These are phyloP conservation scores for Chenopodium berlandieri DNA, from an alignment of 148 eudicot species.

Conservation along the genomic window DNA sequence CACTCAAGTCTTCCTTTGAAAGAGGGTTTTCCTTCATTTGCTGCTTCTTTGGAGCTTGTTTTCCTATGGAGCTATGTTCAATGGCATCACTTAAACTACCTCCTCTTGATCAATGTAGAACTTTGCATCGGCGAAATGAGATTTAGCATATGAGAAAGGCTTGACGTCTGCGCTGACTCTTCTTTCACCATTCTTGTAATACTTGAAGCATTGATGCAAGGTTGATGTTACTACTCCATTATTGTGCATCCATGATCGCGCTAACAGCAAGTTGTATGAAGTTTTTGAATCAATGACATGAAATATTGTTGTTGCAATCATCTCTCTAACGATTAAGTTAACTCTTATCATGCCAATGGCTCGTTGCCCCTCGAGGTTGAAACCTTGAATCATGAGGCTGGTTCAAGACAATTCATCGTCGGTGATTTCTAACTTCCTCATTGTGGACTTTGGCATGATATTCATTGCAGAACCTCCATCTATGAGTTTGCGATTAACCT, in stretches of 20 bases:
- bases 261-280: neutral
- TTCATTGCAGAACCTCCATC: neutral
- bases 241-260: neutral
- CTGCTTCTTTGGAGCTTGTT: too few species aligned
- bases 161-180: neutral
- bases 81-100: too few species aligned
- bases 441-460: slow-evolving; percentile 3
- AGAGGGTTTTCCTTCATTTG: too few species aligned
- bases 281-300: neutral
- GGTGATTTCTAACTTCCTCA: neutral
- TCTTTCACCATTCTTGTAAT: neutral
- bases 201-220: neutral
- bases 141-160: neutral
- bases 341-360: neutral
- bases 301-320: neutral
- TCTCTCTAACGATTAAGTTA: neutral
- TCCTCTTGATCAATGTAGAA: neutral
- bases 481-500: neutral
- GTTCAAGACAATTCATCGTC: neutral
- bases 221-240: slow-evolving; percentile 1
- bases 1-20: too few species aligned
- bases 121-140: neutral
- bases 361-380: neutral
- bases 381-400: neutral
- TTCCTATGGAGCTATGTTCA: too few species aligned